Percentiles rank a stretch among this genome's conserved stretches.
Conservation (phyloP, 495 filamentous ascomycete genomes). For the Trichoderma virens region DNA sequence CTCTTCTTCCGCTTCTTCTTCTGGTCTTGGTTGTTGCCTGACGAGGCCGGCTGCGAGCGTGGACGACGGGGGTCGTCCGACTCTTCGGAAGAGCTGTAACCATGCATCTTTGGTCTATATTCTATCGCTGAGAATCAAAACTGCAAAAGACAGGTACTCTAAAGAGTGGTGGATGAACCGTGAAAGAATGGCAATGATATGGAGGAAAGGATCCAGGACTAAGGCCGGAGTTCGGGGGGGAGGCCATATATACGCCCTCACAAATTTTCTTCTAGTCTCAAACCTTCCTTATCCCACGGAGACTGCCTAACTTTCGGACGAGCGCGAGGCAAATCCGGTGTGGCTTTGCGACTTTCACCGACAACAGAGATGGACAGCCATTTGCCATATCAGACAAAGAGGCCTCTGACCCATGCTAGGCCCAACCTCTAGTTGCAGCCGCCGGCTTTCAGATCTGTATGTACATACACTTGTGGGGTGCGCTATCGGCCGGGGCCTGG, state of each 20-base stretch:
- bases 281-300: background rate
- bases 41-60: conserved; percentile 16
- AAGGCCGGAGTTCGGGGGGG: background rate
- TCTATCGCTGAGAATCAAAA: background rate
- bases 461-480: conserved; percentile 3
- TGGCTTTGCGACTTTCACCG: conserved; percentile 7
- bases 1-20: conserved; percentile 47
- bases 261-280: background rate
- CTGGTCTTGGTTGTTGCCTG: conserved; percentile 15
- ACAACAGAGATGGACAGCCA: background rate
- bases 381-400: background rate
- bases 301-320: background rate
- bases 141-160: too few relatives aligned
- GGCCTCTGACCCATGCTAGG: background rate
- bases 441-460: background rate
- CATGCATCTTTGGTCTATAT: conserved; percentile 18
- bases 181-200: background rate
- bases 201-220: background rate
- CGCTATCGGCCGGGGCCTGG: background rate
- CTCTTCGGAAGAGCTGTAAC: conserved; percentile 30
- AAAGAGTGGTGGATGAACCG: background rate
- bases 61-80: conserved; percentile 24
- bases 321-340: background rate
- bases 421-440: background rate
- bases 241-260: background rate